Base-by-base conservation (phyloP, 2,329 filamentous ascomycete species). In the Aspergillus uvarum region DNA sequence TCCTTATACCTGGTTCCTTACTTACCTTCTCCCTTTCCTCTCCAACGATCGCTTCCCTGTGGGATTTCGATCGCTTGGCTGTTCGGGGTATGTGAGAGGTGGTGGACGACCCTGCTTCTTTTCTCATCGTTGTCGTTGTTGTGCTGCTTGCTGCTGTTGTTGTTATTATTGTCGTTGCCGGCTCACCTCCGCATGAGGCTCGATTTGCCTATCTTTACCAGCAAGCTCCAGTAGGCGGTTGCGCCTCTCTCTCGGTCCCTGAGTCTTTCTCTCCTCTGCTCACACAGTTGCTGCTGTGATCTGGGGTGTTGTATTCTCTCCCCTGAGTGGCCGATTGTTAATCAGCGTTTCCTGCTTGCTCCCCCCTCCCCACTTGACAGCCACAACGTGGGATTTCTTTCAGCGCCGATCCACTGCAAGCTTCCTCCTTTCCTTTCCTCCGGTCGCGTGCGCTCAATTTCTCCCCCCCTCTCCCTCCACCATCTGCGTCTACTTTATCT, bases 171-270 rank as follows among this genome's bases (percentile, higher is more conserved):
- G 47, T 55, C 22, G 53, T 55, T 44, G 53, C 35, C 53, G 38
- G 53, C 53, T 47, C 42, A 55, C 42, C 26, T 48, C 53, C 53
- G 53, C 42, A 55, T 55, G 53, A 55, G 53, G 53, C 53, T 48
- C 53, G 42, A 55, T n/a, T n/a, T 21, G 12, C 53, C 53, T 16
- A 55, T 55, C 53, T 29, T 26, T 48, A 47, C 53, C 53, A 55
- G 35, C 53, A 55, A 55, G 21, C 42, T 47, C 19, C 42, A 31
- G 53, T 48, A 48, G 53, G 53, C 44, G 24, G 26, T 32, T 29
- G 29, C 53, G 31, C 19, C 42, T 55, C 19, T 42, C 42, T 29
- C 47, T 26, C 22, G 22, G 24, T 31, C 16, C 24, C 21, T 22
- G 44, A 44, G 19, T 26, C 8, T 24, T 55, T 10, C 14, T 44